A percentile compares a stretch with the other conserved stretches of the same genome.
phyloP scores from a whole-genome alignment of 176 grass and related monocot genomes.

The Oryza brachyantha region DNA sequence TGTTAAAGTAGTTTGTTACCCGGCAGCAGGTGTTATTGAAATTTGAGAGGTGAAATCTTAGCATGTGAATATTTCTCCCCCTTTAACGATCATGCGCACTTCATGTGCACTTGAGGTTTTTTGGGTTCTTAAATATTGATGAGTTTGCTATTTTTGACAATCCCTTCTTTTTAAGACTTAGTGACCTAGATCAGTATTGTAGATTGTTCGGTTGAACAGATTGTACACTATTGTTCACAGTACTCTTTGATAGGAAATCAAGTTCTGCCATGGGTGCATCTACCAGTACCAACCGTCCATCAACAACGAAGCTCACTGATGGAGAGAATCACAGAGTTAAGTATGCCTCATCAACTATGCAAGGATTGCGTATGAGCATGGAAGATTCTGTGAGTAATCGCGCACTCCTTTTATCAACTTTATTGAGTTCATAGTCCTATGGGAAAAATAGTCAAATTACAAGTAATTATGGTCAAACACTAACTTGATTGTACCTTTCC shows the following conservation, averaged over 20 bases:
- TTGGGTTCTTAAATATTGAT: neutral
- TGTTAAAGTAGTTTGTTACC: too few species aligned
- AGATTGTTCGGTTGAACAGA: neutral
- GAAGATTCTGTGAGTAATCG: slow-evolving; percentile 39
- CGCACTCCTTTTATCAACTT: neutral
- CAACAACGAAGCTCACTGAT: neutral
- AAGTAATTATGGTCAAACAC: neutral
- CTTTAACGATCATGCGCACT: too few species aligned
- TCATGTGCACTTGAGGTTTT: too few species aligned
- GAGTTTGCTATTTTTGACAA: neutral
- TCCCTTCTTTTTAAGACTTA: neutral
- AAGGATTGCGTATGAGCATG: neutral
- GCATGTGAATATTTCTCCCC: too few species aligned
- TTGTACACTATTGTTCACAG: slow-evolving; percentile 5
- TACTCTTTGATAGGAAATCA: slow-evolving; percentile 24
- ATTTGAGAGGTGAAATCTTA: too few species aligned
- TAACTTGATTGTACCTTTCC: neutral
- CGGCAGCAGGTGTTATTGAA: too few species aligned
- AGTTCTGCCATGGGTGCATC: slow-evolving; percentile 11
- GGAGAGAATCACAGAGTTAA: slow-evolving; percentile 35
- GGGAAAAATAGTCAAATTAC: neutral
- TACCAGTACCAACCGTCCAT: neutral
- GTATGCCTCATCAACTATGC: slow-evolving; percentile 24
- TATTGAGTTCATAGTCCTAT: neutral
- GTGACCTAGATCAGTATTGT: neutral